Base-by-base conservation (phyloP, 1,139 yeast genomes). In the Saccharomyces hybrid region DNA sequence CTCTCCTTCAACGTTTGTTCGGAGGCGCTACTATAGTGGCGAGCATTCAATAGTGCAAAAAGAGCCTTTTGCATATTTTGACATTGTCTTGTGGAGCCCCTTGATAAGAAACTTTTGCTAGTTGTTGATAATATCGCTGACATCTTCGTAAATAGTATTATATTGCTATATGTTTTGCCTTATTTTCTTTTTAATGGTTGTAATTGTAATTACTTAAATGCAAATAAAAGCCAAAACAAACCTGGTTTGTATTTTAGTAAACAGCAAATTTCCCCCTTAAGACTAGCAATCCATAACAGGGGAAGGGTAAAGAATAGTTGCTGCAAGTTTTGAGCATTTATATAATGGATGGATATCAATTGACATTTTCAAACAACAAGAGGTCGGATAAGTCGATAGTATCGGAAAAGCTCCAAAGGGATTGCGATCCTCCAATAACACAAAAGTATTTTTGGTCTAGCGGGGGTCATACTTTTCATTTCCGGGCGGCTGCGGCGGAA, bases 1-100 rank as follows among this genome's bases (percentile, higher is more conserved):
- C 95, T 84, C 76, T 90, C 95, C 76, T 91, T 91, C 66, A 91
- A 80, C 63, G 96, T 86, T 76, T 81, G 71, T 56, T 69, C 72
- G 4, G 44, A 9, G 25, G 44, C 44, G 26, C 44, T 38, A 38
- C 44, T 38, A 20, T 38, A 38, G 7, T 38, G 44, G 44, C 44
- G 44, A 38, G 44, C 13, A 13, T 20, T 38, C 25, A 38, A 16
- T 16, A 38, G 25, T 5, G 44, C 44, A 20, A 38, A 38, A 16
- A 38, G 44, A 38, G 44, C 44, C 44, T 38, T 38, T 16, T 38
- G 44, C 13, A 13, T 20, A 20, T 11, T 38, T 11, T 38, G 44
- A 20, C 44, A 38, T 38, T 16, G 11, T 38, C 44, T 38, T 23
- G 26, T 23, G 13, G 25, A 20, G 25, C 20, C 20, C 20, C 44